Evolutionary conservation across 345 rosid genomes (phyloP), one percentile per base, ranked within the genome.

Genomic region (Raphanus sativus): DNA sequence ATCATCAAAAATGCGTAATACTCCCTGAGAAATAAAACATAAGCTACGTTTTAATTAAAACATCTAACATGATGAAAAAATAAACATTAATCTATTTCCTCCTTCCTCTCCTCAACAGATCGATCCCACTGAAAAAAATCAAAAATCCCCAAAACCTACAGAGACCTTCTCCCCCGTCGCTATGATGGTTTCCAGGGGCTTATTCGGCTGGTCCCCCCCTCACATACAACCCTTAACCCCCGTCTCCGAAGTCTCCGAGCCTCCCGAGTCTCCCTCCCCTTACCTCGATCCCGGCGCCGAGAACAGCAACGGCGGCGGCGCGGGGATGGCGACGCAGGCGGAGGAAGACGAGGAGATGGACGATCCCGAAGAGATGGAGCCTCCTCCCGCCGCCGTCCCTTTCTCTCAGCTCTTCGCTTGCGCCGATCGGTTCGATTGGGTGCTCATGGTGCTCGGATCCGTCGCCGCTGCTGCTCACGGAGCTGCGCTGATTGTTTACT

Each of bases 151-250:
- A 56, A 58, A 17, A 42, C 62, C 7, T 4, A 40, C 54, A 52
- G 54, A 71, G 73, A 71, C 59, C 60, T 52, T 8, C 40, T 74
- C 55, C 16, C 50, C 50, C 72, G 76, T 67, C 80, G 64, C 40
- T 30, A 65, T 45, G 66, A 81, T 95, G 98, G 91, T 92, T 96
- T 89, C 98, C 1, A 86, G 99, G 77, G 99, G 99, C 25, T 85
- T 95, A 84, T 95, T 95, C 36, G 98, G 99, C 67, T 92, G 93
- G 98, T 95, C 99, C 55, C 99, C 99, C 61, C 98, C 99, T 7
- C 99, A 95, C 76, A 86, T 95, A 85, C 99, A 95, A 69, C 99
- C 98, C 28, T 65, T 95, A 75, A 95, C 99, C 74, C 99, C 99
- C 3, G 99, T 95, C 1, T 92, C 99, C 0, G 99, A 95, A 85